These are phyloP conservation scores for Isoetes engelmannii DNA, from an alignment of 83 land plant genomes.

Conservation along the genomic window DNA sequence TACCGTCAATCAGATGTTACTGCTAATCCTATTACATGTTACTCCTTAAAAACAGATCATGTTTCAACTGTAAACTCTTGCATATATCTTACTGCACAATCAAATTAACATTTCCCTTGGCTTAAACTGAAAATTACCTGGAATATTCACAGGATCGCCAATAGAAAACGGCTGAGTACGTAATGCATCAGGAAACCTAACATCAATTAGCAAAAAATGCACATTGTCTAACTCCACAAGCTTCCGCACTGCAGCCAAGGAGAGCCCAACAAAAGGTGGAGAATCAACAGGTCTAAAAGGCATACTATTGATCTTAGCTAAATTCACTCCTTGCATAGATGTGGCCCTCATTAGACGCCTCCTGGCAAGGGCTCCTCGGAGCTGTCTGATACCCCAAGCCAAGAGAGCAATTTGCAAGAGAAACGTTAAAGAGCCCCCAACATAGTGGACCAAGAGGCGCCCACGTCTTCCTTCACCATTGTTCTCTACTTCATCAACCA, in stretches of 20 bases:
- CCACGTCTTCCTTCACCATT: conserved; percentile 6
- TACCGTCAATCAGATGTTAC: too few species aligned
- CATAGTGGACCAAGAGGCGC: conserved; percentile 10
- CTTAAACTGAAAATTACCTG: conserved; percentile 3
- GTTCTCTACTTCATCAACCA: background rate
- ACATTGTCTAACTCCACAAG: conserved; percentile 23
- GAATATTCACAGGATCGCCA: conserved; percentile 17
- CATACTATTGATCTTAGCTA: background rate
- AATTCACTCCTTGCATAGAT: too few species aligned
- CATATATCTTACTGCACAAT: background rate
- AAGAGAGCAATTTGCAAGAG: conserved; percentile 21
- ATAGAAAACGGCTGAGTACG: conserved; percentile 11
- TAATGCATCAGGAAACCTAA: conserved; percentile 16
- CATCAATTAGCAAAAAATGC: conserved; percentile 23
- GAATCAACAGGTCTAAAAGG: conserved; percentile 24
- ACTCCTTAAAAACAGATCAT: background rate
- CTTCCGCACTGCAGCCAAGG: conserved; percentile 24
- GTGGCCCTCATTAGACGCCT: conserved; percentile 8
- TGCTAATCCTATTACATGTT: background rate
- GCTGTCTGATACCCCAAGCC: conserved; percentile 23
- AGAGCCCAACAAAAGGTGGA: conserved; percentile 16
- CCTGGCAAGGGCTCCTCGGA: conserved; percentile 20
- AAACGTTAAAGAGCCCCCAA: conserved; percentile 22
- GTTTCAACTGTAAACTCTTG: background rate
- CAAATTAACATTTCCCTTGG: background rate